Conservation (phyloP, 257 asterid species). For the Solanum gracilifrons region DNA sequence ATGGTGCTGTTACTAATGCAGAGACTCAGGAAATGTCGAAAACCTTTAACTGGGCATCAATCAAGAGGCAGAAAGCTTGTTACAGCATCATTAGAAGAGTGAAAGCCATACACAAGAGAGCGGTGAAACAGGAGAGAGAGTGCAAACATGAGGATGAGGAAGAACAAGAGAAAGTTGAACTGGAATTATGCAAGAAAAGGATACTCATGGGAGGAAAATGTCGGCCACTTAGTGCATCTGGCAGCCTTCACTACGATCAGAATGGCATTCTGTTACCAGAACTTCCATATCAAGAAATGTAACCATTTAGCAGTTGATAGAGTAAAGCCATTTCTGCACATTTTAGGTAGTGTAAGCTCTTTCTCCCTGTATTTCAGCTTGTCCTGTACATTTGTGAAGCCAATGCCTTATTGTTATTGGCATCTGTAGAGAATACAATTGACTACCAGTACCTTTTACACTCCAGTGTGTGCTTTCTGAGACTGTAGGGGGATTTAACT, state of each 20-base stretch:
- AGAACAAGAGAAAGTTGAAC: constrained; percentile 1
- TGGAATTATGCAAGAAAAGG: constrained; percentile 63
- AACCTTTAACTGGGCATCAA: not conserved
- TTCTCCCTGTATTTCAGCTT: not conserved
- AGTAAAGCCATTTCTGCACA: not conserved
- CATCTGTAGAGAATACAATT: not conserved
- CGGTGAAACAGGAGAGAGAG: not conserved
- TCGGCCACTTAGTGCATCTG: constrained; percentile 39
- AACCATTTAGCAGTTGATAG: not conserved
- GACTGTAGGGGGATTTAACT: not conserved
- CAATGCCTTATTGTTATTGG: not conserved
- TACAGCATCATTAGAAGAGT: not conserved
- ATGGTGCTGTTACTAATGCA: not conserved
- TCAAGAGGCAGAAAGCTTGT: not conserved
- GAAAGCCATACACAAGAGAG: not conserved
- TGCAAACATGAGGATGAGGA: not conserved
- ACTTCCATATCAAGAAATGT: not conserved
- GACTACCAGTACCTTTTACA: not conserved
- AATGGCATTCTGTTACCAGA: constrained; percentile 46
- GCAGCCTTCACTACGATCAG: constrained; percentile 45
- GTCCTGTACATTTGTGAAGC: not conserved
- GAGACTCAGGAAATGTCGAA: not conserved
- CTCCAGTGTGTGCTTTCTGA: not conserved
- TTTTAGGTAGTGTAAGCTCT: not conserved
- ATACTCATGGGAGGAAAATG: constrained; percentile 67